These are phyloP conservation scores for Phoma herbarum DNA, from an alignment of 2,329 filamentous ascomycete species.

Conservation along the genomic window DNA sequence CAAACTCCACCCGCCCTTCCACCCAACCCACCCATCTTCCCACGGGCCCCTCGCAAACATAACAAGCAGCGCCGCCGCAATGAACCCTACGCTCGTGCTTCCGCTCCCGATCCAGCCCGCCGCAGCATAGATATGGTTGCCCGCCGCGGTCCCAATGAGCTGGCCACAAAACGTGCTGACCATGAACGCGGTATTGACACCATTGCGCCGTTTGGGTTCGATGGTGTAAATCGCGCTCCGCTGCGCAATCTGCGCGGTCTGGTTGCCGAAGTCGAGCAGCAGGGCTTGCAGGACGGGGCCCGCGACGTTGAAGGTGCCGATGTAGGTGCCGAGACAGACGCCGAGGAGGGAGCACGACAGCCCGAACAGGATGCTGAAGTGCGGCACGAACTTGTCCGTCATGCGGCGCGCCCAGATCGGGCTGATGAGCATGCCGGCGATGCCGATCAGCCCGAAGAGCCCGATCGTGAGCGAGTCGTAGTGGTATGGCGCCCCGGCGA, in stretches of 20 bases:
- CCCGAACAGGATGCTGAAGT: conserved; percentile 72
- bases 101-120: conserved; percentile 67
- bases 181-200: conserved; percentile 87
- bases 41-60: conserved; percentile 62
- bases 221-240: conserved; percentile 74
- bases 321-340: conserved; percentile 73
- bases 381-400: conserved; percentile 74
- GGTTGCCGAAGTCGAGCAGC: conserved; percentile 74
- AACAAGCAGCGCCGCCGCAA: conserved; percentile 59
- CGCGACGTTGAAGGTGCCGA: conserved; percentile 70
- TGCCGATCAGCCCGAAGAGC: conserved; percentile 79
- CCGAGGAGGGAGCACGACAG: conserved; percentile 67
- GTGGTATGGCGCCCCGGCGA: conserved; percentile 73
- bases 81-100: conserved; percentile 65
- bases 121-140: conserved; percentile 63
- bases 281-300: conserved; percentile 78
- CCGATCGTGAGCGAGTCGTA: conserved; percentile 75
- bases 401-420: conserved; percentile 75
- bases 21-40: conserved; percentile 68
- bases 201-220: conserved; percentile 74
- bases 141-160: conserved; percentile 68
- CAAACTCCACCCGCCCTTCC: conserved; percentile 66
- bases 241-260: conserved; percentile 78
- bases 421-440: conserved; percentile 71
- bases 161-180: conserved; percentile 78